Evolutionary conservation across 371 early-diverging fungal species (phyloP).

Genomic region (Actinomucor elegans): DNA sequence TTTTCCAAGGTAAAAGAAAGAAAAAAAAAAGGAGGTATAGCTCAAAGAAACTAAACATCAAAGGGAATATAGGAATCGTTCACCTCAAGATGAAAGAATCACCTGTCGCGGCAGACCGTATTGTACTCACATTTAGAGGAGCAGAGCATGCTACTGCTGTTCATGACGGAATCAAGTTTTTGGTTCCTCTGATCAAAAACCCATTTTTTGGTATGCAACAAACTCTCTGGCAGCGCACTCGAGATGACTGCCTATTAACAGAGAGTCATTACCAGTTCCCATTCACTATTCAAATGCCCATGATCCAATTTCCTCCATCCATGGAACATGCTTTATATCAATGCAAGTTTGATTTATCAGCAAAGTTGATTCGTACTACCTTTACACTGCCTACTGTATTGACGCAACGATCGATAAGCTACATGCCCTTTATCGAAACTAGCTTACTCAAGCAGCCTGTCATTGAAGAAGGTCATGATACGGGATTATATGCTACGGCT

Average conservation of each 20-base stretch:
- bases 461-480: slow-evolving; percentile 5
- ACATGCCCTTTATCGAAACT: slow-evolving; percentile 43
- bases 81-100: slow-evolving; percentile 19
- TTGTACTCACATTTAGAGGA: slow-evolving; percentile 32
- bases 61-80: slow-evolving; percentile 19
- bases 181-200: slow-evolving; percentile 15
- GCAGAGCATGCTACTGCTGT: slow-evolving; percentile 22
- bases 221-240: slow-evolving; percentile 32
- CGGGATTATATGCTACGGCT: slow-evolving; percentile 4
- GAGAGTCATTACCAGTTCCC: slow-evolving; percentile 22
- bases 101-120: slow-evolving; percentile 21
- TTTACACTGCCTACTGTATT: slow-evolving; percentile 8
- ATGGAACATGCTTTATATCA: slow-evolving; percentile 28
- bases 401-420: slow-evolving; percentile 14
- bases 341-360: slow-evolving; percentile 31
- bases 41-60: background rate
- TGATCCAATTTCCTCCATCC: slow-evolving; percentile 41
- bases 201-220: slow-evolving; percentile 37
- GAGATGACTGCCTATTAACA: slow-evolving; percentile 16
- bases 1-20: slow-evolving; percentile 49
- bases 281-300: slow-evolving; percentile 43
- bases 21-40: background rate
- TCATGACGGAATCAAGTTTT: slow-evolving; percentile 20
- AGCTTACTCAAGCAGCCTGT: slow-evolving; percentile 27
- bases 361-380: slow-evolving; percentile 18